Conservation (phyloP, 1,139 yeast species). For the Lodderomyces margitis region DNA sequence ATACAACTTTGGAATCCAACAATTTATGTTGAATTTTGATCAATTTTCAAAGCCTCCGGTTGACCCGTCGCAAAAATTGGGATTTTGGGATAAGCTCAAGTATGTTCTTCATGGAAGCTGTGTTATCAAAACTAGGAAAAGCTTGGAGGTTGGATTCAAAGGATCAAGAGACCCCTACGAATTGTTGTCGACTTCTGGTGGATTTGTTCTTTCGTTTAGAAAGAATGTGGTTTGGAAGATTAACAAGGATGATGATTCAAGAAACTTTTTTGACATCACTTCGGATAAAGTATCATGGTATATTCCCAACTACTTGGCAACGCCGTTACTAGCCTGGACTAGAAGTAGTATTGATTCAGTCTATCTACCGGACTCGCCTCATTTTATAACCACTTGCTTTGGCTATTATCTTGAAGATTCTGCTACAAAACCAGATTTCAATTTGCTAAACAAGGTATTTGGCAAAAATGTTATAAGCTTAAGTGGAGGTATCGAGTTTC, state of each 20-base stretch:
- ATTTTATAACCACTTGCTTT: slow-evolving; percentile 47
- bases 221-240: slow-evolving; percentile 41
- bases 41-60: slow-evolving; percentile 80
- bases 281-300: slow-evolving; percentile 43
- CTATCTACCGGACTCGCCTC: slow-evolving; percentile 43
- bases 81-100: slow-evolving; percentile 60
- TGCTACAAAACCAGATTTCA: slow-evolving; percentile 12
- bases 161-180: slow-evolving; percentile 49
- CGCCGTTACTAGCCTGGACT: slow-evolving; percentile 62
- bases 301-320: slow-evolving; percentile 61
- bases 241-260: slow-evolving; percentile 40
- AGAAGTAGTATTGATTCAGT: slow-evolving; percentile 44
- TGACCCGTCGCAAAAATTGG: slow-evolving; percentile 57
- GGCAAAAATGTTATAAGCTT: slow-evolving; percentile 58
- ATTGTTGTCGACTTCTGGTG: slow-evolving; percentile 37
- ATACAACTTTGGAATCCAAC: slow-evolving; percentile 81
- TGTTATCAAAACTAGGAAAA: slow-evolving; percentile 30
- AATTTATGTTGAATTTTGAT: slow-evolving; percentile 75
- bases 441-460: slow-evolving; percentile 20
- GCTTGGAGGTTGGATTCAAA: slow-evolving; percentile 54
- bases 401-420: slow-evolving; percentile 47
- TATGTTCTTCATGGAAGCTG: slow-evolving; percentile 50
- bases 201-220: slow-evolving; percentile 40
- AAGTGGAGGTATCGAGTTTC: slow-evolving; percentile 59
- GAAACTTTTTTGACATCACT: slow-evolving; percentile 34